Evolutionary conservation across 176 grass and related monocot genomes (phyloP).

Genomic region (Oryza meridionalis): DNA sequence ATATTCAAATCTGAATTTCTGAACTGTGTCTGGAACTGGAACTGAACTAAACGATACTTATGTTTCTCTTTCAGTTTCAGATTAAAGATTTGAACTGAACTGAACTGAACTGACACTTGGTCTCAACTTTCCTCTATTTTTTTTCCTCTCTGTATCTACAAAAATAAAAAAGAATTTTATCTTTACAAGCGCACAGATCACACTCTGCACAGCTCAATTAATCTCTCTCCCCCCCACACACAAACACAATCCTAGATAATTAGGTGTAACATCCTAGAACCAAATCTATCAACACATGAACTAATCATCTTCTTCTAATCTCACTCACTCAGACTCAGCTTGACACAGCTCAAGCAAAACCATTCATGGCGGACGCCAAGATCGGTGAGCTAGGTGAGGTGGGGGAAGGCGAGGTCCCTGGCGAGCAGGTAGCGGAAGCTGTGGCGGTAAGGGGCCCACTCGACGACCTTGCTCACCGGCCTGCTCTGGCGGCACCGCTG

Average conservation of each 20-base stretch:
- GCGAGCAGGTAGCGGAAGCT: conserved; percentile 80
- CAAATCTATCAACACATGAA: conserved; percentile 44
- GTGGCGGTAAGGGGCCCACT: conserved; percentile 73
- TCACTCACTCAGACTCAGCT: neutral
- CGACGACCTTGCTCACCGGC: conserved; percentile 54
- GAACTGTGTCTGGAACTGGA: too few relatives aligned
- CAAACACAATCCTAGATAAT: neutral
- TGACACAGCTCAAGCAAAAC: neutral
- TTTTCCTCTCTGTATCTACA: conserved; percentile 25
- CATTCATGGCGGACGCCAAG: neutral
- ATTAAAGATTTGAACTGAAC: neutral
- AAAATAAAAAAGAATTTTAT: neutral
- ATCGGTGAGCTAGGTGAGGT: conserved; percentile 48
- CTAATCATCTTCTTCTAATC: neutral
- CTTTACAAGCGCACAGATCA: conserved; percentile 44
- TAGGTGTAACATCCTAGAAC: neutral
- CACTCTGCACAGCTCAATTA: neutral
- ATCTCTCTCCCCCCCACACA: neutral
- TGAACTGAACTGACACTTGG: neutral
- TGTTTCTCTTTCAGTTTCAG: neutral
- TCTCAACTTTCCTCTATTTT: neutral
- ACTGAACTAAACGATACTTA: too few relatives aligned
- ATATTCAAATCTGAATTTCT: too few relatives aligned
- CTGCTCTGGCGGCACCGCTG: conserved; percentile 62
- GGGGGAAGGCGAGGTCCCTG: conserved; percentile 83